Percentiles rank a stretch among this genome's conserved stretches.
phyloP scores from a whole-genome alignment of 768 basidiomycete species.

The Boletus coccyginus region DNA sequence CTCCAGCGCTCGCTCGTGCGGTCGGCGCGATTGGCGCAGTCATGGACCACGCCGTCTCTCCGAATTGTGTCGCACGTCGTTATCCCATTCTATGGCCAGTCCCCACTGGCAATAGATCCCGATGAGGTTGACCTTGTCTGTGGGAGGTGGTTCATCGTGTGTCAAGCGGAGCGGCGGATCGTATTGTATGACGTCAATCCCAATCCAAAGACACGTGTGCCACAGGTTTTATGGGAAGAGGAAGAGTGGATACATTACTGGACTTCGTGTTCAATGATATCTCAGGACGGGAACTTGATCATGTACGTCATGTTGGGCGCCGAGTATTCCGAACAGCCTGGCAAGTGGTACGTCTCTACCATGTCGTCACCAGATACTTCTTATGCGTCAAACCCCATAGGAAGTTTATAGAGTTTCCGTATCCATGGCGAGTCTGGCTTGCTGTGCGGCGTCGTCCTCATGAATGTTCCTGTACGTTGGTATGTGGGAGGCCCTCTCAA shows the following conservation, averaged over 20 bases:
- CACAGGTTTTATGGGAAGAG: not conserved
- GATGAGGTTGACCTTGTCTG: not conserved
- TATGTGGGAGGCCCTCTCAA: no score
- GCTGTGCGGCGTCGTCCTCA: no score
- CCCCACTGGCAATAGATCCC: no score
- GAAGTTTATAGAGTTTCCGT: not conserved
- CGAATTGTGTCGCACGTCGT: not conserved
- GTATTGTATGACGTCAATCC: not conserved
- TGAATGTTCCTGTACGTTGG: no score
- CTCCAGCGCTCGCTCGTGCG: not conserved
- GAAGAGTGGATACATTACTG: not conserved
- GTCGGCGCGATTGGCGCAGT: not conserved
- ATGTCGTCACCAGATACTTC: not conserved
- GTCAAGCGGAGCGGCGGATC: not conserved
- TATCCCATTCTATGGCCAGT: not conserved
- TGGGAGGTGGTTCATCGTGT: conserved; percentile 2
- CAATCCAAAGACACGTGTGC: not conserved
- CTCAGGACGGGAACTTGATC: not conserved
- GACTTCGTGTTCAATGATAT: not conserved
- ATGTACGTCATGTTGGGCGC: not conserved
- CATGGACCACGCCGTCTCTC: not conserved
- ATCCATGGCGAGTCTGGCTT: no score
- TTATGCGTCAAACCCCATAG: not conserved
- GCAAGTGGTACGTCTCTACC: not conserved
- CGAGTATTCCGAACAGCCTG: no score